Conservation (phyloP, 768 basidiomycete species). For the Agaricus blazei region DNA sequence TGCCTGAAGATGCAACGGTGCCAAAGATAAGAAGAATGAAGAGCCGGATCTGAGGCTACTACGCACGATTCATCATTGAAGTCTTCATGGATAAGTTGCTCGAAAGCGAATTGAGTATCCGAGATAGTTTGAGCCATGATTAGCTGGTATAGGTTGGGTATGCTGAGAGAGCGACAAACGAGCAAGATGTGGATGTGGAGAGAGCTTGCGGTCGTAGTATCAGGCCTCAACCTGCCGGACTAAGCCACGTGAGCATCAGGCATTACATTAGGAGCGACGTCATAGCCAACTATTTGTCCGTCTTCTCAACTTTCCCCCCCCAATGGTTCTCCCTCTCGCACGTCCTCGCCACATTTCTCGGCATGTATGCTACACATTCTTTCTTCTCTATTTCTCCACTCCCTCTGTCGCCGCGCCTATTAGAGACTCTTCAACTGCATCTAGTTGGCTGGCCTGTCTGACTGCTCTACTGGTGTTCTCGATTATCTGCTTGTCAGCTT, state of each 20-base stretch:
- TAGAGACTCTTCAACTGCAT: conserved; percentile 2
- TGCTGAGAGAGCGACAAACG: too few relatives aligned
- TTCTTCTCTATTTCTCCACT: background rate
- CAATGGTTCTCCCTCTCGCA: background rate
- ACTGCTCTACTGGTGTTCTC: conserved; percentile 1
- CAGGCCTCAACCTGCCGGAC: background rate
- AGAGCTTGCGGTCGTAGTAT: background rate
- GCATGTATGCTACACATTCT: background rate
- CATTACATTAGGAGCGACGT: too few relatives aligned
- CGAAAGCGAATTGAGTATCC: conserved; percentile 17
- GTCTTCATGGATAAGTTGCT: conserved; percentile 39
- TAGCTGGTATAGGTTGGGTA: background rate
- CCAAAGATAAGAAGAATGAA: background rate
- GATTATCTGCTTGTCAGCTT: background rate
- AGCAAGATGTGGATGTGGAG: background rate
- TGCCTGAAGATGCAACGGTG: conserved; percentile 24
- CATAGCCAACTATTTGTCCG: too few relatives aligned
- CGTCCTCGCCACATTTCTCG: background rate
- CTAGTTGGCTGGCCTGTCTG: conserved; percentile 6
- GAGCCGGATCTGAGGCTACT: background rate
- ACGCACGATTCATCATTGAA: conserved; percentile 73
- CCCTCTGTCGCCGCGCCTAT: conserved; percentile 2
- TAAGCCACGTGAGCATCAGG: background rate
- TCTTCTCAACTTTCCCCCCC: background rate
- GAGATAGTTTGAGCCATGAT: conserved; percentile 3